Evolutionary conservation across 805 yeast genomes (phyloP).

Genomic region (Saturnispora diversa): DNA sequence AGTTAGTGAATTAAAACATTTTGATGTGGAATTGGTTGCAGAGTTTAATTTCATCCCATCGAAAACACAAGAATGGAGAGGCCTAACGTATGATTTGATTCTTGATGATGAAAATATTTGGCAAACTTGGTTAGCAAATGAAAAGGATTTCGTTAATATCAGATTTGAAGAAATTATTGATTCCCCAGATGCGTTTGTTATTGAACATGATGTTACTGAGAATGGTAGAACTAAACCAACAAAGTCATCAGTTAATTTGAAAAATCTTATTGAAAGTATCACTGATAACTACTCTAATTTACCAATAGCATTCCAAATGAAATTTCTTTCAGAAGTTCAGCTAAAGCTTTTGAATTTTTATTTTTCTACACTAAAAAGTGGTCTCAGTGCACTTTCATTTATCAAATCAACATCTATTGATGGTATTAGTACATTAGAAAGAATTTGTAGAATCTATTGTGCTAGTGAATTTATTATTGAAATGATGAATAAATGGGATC

Average conservation of each 20-base stretch:
- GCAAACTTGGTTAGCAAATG: constrained; percentile 46
- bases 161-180: constrained; percentile 46
- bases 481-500: constrained; percentile 36
- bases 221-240: constrained; percentile 48
- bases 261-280: constrained; percentile 48
- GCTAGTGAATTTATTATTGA: constrained; percentile 31
- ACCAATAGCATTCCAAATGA: constrained; percentile 44
- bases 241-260: constrained; percentile 49
- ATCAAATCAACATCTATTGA: constrained; percentile 19
- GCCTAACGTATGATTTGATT: constrained; percentile 26
- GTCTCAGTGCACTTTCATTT: constrained; percentile 37
- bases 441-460: constrained; percentile 36
- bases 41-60: constrained; percentile 29
- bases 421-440: constrained; percentile 27
- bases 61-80: constrained; percentile 19
- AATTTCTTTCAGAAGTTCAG: constrained; percentile 52
- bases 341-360: constrained; percentile 47
- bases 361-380: constrained; percentile 34
- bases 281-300: constrained; percentile 48
- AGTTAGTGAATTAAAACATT: constrained; percentile 47
- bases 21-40: constrained; percentile 43
- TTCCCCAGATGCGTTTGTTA: constrained; percentile 41
- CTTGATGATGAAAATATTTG: constrained; percentile 26
- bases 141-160: constrained; percentile 41
- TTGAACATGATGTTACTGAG: constrained; percentile 49